Base-by-base conservation (phyloP, 2,329 filamentous ascomycete genomes). In the Phialophora tarda region DNA sequence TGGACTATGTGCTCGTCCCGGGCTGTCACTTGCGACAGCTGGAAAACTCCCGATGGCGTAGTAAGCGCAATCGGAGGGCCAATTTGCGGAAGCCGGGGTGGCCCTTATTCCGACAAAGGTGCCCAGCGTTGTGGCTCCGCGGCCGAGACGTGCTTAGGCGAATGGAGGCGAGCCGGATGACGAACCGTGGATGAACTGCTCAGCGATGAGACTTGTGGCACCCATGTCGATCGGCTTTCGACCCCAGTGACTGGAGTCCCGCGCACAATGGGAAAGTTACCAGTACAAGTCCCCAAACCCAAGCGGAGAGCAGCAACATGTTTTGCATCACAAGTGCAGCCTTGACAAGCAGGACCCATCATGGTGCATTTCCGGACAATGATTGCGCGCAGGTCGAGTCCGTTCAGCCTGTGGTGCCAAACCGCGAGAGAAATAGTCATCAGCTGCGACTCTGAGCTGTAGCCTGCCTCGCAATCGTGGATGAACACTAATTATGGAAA, bases 81-180 rank as follows among this genome's bases (percentile, higher is more conserved):
- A 44, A 44, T 44, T n/a, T 51, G 24, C 26, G 21, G 48, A 51
- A 24, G 48, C 48, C 48, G 10, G 48, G 48, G 23, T 23, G 48
- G 10, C 48, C 47, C 8, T 51, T 14, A n/a, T 24, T 24, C 26
- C 23, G 41, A 32, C 38, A 26, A 12, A 28, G 34, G 57, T 23
- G 57, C 41, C 57, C 41, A 50, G 57, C 4, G 30, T 38, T 30
- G n/a, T 59, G 57, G 41, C 57, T 30, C 12, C 50, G 54, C 23
- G 30, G 32, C 30, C 55, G 55, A 58, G 32, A 41, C 32, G 23
- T 38, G 23, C 55, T 24, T 61, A 61, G 41, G 60, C 60, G 60
- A 63, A 63, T 63, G 41, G 44, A 63, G 53, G 60, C 60, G 60
- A 63, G 60, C 60, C 59, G 59, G 59, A 61, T 30, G 59, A 41